Base-by-base conservation (phyloP, 495 filamentous ascomycete genomes). In the Trichoderma gamsii region DNA sequence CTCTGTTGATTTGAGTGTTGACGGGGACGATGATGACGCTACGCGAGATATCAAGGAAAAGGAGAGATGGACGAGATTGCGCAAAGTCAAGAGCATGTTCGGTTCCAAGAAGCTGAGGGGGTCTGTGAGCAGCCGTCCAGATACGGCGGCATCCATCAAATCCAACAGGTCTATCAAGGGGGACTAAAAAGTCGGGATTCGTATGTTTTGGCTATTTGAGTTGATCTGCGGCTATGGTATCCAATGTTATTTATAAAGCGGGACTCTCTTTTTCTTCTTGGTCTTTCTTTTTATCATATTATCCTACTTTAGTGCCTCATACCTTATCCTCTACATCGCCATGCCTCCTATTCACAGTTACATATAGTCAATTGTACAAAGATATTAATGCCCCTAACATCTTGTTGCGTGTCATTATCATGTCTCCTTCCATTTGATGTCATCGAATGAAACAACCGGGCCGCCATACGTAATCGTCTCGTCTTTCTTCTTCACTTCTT, bases 41-140 rank as follows among this genome's bases (percentile, higher is more conserved):
- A 72, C 72, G 35, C 74, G 80, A 65, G 83, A 82, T 68, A 80
- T 75, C 59, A 85, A 85, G 75, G 84, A 86, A 52, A 83, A 83
- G 71, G 81, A 81, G 70, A 73, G 85, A 65, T 86, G 84, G 82
- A 79, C 80, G 41, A 72, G 82, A 59, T 71, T 87, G 69, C 77
- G 82, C 70, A 77, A 80, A 69, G 83, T 87, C 18, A 87, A 86
- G 76, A 85, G 80, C 64, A 70, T 86, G 64, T 87, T 87, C 69
- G 82, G 86, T 69, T 80, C 79, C 13, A 86, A 85, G 75, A 75
- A 72, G 25, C 73, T 76, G 21, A 80, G 77, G 69, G 85, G 72
- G 67, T 70, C 78, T 41, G 69, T 71, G 25, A 71, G 23, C 56
- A 61, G 70, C 46, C 73, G 77, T 5, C 76, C 76, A 7, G 74